Percentiles rank a stretch among this genome's conserved stretches.
Evolutionary conservation across 495 filamentous ascomycete species (phyloP).

Genomic region (Aspergillus olivimuriae): DNA sequence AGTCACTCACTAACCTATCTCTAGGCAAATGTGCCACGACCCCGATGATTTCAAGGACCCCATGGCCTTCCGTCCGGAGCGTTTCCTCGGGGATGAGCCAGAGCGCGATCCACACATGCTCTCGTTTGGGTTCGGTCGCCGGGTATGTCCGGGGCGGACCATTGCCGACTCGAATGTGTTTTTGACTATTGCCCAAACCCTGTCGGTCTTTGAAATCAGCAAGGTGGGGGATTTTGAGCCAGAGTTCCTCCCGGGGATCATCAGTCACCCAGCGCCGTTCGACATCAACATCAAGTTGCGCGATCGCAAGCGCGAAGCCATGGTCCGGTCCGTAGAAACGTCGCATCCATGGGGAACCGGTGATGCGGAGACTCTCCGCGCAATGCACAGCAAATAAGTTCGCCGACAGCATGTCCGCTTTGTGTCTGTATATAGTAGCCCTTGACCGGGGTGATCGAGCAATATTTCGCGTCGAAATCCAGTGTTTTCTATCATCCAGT

Average conservation of each 20-base stretch:
- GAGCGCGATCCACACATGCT: constrained; percentile 30
- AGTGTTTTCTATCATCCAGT: no score
- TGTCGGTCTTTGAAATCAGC: constrained; percentile 36
- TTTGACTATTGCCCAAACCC: constrained; percentile 23
- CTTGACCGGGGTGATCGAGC: no score
- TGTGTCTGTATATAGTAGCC: no score
- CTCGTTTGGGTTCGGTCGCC: constrained; percentile 34
- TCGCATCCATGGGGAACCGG: constrained; percentile 38
- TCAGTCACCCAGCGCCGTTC: constrained; percentile 30
- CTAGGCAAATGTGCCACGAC: background rate
- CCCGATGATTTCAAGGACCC: background rate
- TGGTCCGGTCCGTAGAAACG: constrained; percentile 31
- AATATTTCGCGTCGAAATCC: no score
- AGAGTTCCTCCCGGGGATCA: constrained; percentile 27
- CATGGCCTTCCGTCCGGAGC: constrained; percentile 14
- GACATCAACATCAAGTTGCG: constrained; percentile 23
- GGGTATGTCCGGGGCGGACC: constrained; percentile 32
- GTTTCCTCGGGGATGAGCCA: constrained; percentile 21
- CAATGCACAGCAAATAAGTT: no score
- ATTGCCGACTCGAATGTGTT: constrained; percentile 30
- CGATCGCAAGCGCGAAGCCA: constrained; percentile 16
- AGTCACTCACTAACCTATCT: background rate
- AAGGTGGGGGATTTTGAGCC: constrained; percentile 19
- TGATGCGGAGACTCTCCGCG: constrained; percentile 17
- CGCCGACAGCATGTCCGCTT: no score